These are phyloP conservation scores for Debaryomyces subglobosus DNA, from an alignment of 1,139 yeast species.

Conservation along the genomic window DNA sequence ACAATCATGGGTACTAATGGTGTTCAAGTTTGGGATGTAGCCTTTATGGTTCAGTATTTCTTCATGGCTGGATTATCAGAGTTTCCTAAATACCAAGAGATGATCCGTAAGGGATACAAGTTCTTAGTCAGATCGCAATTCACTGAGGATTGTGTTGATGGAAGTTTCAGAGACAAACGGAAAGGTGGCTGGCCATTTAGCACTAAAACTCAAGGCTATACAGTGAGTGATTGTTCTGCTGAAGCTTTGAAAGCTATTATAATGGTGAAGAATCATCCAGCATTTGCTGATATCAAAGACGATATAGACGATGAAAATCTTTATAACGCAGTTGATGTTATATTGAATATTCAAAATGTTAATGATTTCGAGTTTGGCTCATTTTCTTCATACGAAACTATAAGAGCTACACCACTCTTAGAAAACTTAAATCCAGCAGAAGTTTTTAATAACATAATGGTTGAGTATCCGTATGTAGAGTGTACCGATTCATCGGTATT, in stretches of 20 bases:
- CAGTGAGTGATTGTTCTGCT: conserved; percentile 96
- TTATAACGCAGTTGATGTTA: conserved; percentile 62
- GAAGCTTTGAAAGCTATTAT: conserved; percentile 93
- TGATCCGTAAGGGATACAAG: conserved; percentile 63
- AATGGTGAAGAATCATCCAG: conserved; percentile 77
- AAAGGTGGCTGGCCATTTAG: conserved; percentile 98
- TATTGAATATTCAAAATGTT: conserved; percentile 72
- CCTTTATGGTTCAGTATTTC: conserved; percentile 85
- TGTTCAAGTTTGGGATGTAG: conserved; percentile 95
- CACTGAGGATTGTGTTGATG: conserved; percentile 74
- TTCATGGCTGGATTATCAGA: conserved; percentile 81
- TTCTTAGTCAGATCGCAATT: conserved; percentile 85
- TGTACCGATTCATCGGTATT: conserved; percentile 95
- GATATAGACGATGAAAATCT: conserved; percentile 58
- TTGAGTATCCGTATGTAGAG: conserved; percentile 96
- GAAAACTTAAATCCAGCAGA: conserved; percentile 92
- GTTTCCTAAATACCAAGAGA: conserved; percentile 62
- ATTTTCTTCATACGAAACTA: conserved; percentile 87
- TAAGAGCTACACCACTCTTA: conserved; percentile 77
- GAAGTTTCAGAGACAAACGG: conserved; percentile 81
- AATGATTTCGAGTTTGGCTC: conserved; percentile 86
- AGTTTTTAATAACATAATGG: conserved; percentile 97
- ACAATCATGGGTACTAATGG: conserved; percentile 98
- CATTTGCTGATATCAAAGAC: conserved; percentile 39
- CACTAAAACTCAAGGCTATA: conserved; percentile 93